Conservation (phyloP, 805 yeast species). For the Candida corydali region DNA sequence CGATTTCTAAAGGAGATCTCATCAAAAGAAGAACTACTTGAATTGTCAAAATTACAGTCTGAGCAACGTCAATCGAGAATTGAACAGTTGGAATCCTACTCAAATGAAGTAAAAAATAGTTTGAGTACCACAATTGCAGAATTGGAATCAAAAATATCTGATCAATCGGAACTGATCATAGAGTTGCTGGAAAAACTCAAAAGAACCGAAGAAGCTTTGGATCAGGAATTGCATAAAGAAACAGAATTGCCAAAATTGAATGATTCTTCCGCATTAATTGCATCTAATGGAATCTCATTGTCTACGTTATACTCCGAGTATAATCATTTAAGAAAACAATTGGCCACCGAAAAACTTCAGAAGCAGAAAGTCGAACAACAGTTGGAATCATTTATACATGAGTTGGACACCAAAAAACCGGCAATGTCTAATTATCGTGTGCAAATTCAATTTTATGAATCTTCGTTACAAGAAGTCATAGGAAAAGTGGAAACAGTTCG, state of each 20-base stretch:
- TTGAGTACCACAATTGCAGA: constrained; percentile 32
- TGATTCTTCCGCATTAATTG: constrained; percentile 52
- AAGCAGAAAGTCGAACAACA: constrained; percentile 69
- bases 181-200: constrained; percentile 32
- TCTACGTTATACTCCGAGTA: constrained; percentile 65
- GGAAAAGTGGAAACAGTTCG: constrained; percentile 50
- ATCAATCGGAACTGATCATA: constrained; percentile 29
- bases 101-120: constrained; percentile 37
- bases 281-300: constrained; percentile 52
- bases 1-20: constrained; percentile 32
- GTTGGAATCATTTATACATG: constrained; percentile 66
- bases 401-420: constrained; percentile 77
- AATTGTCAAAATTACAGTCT: constrained; percentile 50
- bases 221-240: constrained; percentile 34
- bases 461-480: constrained; percentile 48
- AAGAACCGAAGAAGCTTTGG: constrained; percentile 39
- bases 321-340: constrained; percentile 58
- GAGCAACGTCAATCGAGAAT: constrained; percentile 51
- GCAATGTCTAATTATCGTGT: constrained; percentile 60
- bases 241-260: constrained; percentile 43
- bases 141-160: constrained; percentile 30
- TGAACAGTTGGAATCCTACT: constrained; percentile 45
- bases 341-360: constrained; percentile 65
- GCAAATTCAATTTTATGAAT: constrained; percentile 54
- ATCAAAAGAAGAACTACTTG: constrained; percentile 57